Percentiles rank a stretch among this genome's conserved stretches.
phyloP scores from a whole-genome alignment of 2,329 filamentous ascomycete genomes.

The Aspergillus versicolor region DNA sequence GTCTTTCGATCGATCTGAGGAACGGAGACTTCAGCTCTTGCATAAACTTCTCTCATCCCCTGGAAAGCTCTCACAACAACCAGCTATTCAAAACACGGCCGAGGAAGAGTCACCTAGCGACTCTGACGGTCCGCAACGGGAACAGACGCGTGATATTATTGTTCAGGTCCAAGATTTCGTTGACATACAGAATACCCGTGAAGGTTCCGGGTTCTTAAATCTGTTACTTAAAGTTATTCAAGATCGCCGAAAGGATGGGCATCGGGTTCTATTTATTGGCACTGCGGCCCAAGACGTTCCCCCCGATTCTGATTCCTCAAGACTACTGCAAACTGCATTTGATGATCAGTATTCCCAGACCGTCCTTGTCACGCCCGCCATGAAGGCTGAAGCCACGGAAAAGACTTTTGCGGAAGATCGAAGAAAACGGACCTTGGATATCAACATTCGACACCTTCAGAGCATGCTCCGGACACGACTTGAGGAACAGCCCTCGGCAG shows the following conservation, averaged over 20 bases:
- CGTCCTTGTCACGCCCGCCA: conserved; percentile 55
- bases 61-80: conserved; percentile 10
- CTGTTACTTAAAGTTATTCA: conserved; percentile 72
- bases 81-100: conserved; percentile 2
- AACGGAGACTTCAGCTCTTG: conserved; percentile 35
- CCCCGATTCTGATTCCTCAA: conserved; percentile 42
- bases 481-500: conserved; percentile 29
- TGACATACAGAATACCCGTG: conserved; percentile 68
- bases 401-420: conserved; percentile 49
- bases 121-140: conserved; percentile 16
- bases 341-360: conserved; percentile 52
- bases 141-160: conserved; percentile 54
- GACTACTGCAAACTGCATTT: conserved; percentile 46
- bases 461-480: conserved; percentile 56
- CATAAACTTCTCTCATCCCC: conserved; percentile 35
- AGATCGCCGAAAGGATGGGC: conserved; percentile 67
- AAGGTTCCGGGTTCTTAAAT: conserved; percentile 68
- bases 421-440: conserved; percentile 49
- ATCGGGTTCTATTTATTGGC: conserved; percentile 75
- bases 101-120: conserved; percentile 6
- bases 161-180: conserved; percentile 79
- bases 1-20: conserved; percentile 25
- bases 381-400: conserved; percentile 37
- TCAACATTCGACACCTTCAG: conserved; percentile 66
- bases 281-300: conserved; percentile 59